Evolutionary conservation across 2,329 filamentous ascomycete genomes (phyloP).

Genomic region (Botrytis hyacinthi): DNA sequence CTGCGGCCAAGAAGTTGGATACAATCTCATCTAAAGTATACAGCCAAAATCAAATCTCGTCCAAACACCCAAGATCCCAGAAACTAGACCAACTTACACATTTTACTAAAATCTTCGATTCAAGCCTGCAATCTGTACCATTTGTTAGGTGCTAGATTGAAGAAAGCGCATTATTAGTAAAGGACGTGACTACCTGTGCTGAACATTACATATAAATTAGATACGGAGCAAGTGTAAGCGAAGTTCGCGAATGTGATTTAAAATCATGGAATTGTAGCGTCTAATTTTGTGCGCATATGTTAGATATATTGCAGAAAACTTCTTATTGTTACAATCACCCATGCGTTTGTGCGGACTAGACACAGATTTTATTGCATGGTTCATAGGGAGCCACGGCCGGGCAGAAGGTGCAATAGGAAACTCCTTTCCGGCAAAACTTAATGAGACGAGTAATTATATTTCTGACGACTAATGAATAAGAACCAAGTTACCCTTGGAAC

Average conservation of each 20-base stretch:
- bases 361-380: neutral
- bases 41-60: neutral
- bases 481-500: neutral
- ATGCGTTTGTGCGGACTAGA: neutral
- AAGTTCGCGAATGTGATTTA: neutral
- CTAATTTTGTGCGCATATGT: neutral
- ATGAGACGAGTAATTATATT: neutral
- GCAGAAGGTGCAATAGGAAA: neutral
- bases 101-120: neutral
- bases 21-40: neutral
- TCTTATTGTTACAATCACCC: neutral
- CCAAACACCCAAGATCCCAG: neutral
- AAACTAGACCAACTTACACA: neutral
- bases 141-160: neutral
- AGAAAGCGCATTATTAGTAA: neutral
- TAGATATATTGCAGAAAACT: neutral
- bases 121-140: neutral
- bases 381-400: neutral
- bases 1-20: neutral
- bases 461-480: neutral
- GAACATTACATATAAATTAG: neutral
- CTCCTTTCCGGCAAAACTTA: neutral
- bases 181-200: neutral
- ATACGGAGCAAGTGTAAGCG: neutral
- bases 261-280: neutral